Base-by-base conservation (phyloP, 169 alveolate genomes). In the Eimeria maxima region DNA sequence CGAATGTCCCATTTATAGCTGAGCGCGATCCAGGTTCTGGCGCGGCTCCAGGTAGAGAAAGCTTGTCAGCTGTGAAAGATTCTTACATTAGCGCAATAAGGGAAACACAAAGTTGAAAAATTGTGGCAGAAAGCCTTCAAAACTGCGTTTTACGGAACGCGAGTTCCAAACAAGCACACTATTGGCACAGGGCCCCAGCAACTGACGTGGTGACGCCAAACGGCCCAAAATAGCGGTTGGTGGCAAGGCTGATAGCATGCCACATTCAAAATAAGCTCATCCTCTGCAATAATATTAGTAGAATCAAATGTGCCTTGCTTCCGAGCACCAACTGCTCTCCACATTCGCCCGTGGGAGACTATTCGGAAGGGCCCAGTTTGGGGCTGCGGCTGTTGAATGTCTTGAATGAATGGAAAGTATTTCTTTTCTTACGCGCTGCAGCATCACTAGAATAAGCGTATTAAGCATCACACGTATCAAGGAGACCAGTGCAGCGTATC, bases 321-420 rank as follows among this genome's bases (percentile, higher is more conserved):
- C 1, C 55, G 2, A 73, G 53, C 83, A 38, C 18, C 53, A 38
- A 14, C 83, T 73, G 27, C 22, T n/a, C 47, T 73, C 16, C 83
- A 38, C 33, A 73, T 33, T 29, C 11, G 27, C 18, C 53, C 83
- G 3, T 73, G 53, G 83, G 55, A 8, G 47, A 73, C 55, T 73
- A 38, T 38, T 73, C 14, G 14, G 83, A 4, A 73, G 83, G 83
- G 83, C 83, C 83, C 83, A 50, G 16, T n/a, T 73, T 73, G 83
- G 83, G 83, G 83, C 83, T 73, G 83, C 83, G 83, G 83, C 83
- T 38, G 55, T 38, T 38, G 50, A 33, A 14, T 73, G 83, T 73
- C 83, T 73, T 18, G 8, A 4, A 29, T 38, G 83, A 53, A 18
- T 73, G 55, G 16, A 29, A 73, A 73, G 18, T 73, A 53, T 1